Base-by-base conservation (phyloP, 1,139 yeast genomes). In the Sugiyamaella novakii region DNA sequence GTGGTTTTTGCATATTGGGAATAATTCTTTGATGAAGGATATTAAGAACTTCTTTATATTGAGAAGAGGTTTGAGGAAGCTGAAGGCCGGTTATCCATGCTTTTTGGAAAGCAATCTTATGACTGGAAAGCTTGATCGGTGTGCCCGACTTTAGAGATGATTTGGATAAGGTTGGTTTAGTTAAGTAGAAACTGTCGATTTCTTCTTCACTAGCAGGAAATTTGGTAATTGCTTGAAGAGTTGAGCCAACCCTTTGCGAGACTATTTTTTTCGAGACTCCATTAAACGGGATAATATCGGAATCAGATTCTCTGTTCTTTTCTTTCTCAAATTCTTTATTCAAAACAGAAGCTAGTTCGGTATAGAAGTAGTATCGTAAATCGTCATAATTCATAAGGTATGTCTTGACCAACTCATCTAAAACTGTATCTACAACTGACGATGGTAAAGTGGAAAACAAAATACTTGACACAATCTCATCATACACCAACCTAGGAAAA, bases 1-100 rank as follows among this genome's bases (percentile, higher is more conserved):
- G 86, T 1, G 98, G 96, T 56, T 83, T 83, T 37, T 80, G 76
- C 77, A 89, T 78, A 62, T 76, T 78, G 36, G 98, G 97, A 31
- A 92, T 83, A 44, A 92, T 76, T 54, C 95, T 73, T 64, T 87
- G 88, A 68, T 92, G 97, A 58, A 92, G 66, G 5, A 89, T 77
- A 6, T 80, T 71, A 47, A 92, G 73, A 1, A 84, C 74, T 0
- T 83, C 72, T 66, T 87, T 87, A 67, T 85, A 84, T 65, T 88
- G 95, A 6, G 62, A 68, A 2, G 58, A 55, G 1, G 74, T 63
- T 11, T 81, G 66, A 2, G 75, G 69, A 33, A 80, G 68, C 24
- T 77, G 75, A 51, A 91, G 72, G 11, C 82, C 67, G 12, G 74
- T 64, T 21, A 86, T 66, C 80, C 95, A 82, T 25, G 80, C 75